A percentile compares a stretch with the other conserved stretches of the same genome.
Evolutionary conservation across 495 filamentous ascomycete genomes (phyloP).

Genomic region (Aspergillus indologenus): DNA sequence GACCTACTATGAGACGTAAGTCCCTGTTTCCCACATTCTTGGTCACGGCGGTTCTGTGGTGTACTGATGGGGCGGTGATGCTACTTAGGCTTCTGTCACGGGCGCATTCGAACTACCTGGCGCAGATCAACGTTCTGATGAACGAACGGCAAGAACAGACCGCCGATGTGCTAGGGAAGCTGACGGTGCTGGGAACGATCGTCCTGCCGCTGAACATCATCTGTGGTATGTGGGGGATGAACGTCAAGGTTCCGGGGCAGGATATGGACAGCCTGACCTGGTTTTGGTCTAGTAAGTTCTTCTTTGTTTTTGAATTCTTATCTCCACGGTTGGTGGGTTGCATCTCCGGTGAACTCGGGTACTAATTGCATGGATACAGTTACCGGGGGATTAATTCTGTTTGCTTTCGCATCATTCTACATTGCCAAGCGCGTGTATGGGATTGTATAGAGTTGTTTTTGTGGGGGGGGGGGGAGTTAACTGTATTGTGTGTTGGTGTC

Average conservation of each 20-base stretch:
- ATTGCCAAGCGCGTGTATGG: slow-evolving; percentile 79
- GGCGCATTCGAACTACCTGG: slow-evolving; percentile 94
- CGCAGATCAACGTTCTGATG: slow-evolving; percentile 92
- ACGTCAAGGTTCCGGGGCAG: slow-evolving; percentile 91
- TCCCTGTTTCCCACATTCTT: slow-evolving; percentile 14
- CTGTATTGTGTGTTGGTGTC: neutral
- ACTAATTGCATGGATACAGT: slow-evolving; percentile 44
- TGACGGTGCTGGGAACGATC: slow-evolving; percentile 94
- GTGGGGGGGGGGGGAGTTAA: neutral
- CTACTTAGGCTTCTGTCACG: slow-evolving; percentile 73
- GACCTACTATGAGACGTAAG: slow-evolving; percentile 91
- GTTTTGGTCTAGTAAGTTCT: slow-evolving; percentile 59
- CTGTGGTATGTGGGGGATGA: slow-evolving; percentile 99
- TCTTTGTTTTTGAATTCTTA: neutral
- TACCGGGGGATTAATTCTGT: slow-evolving; percentile 68
- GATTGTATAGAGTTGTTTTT: slow-evolving; percentile 57
- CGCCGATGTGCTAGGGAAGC: slow-evolving; percentile 86
- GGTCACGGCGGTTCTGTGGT: neutral
- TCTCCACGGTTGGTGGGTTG: neutral
- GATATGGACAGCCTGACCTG: slow-evolving; percentile 60
- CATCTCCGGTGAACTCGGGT: neutral
- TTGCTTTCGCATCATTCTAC: slow-evolving; percentile 72
- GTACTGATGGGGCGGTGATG: slow-evolving; percentile 14
- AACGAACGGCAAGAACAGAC: slow-evolving; percentile 97
- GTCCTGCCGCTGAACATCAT: slow-evolving; percentile 98